phyloP scores from a whole-genome alignment of 805 yeast species.

The Hemisphaericaspora nanyangensis region DNA sequence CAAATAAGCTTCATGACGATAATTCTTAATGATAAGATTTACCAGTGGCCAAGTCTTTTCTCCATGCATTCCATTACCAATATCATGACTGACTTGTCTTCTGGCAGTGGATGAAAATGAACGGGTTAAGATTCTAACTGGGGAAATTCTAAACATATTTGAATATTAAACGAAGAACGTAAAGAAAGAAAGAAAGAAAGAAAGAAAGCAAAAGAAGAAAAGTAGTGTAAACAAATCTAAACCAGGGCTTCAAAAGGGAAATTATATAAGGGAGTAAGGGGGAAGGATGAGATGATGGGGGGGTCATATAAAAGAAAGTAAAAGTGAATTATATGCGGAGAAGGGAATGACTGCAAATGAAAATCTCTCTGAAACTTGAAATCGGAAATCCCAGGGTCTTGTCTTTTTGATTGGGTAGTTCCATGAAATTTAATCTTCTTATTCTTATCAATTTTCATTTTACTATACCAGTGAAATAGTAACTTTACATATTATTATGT shows the following conservation, averaged over 20 bases:
- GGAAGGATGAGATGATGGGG: background rate
- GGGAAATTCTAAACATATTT: conserved; percentile 1
- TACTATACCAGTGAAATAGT: too few species aligned
- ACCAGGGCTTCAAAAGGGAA: background rate
- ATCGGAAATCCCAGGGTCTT: too few species aligned
- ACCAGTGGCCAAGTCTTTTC: conserved; percentile 4
- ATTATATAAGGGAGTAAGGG: background rate
- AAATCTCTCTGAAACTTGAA: too few species aligned
- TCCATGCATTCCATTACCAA: conserved; percentile 1
- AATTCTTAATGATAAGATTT: conserved; percentile 1
- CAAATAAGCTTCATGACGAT: conserved; percentile 2
- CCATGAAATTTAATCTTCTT: too few species aligned
- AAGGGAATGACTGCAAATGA: background rate
- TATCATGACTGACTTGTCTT: conserved; percentile 1
- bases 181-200: background rate
- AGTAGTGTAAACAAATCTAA: too few species aligned
- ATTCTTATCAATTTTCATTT: too few species aligned
- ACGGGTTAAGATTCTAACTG: conserved; percentile 3
- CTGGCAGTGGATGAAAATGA: conserved; percentile 3
- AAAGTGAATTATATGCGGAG: background rate
- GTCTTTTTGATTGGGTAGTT: too few species aligned
- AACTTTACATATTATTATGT: too few species aligned
- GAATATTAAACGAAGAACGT: background rate
- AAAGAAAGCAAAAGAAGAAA: background rate
- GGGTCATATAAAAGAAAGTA: background rate